A percentile compares a stretch with the other conserved stretches of the same genome.
Conservation (phyloP, 495 filamentous ascomycete genomes). For the Talaromyces trachyspermus region DNA sequence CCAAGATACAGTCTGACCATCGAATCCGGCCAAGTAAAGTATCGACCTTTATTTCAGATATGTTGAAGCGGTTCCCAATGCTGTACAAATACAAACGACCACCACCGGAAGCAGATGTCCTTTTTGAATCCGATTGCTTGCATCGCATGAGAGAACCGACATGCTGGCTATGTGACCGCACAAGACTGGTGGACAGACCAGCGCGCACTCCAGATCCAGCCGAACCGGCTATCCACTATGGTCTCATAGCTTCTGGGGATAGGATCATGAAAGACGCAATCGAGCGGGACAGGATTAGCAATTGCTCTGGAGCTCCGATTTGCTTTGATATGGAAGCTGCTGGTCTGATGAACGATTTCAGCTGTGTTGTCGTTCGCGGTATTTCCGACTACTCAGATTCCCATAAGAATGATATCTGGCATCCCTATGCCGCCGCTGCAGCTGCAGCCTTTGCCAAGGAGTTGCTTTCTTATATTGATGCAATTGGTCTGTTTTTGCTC, state of each 20-base stretch:
- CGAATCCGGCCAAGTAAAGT: neutral
- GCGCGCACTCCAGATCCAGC: neutral
- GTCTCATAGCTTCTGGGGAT: neutral
- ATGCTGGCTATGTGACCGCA: neutral
- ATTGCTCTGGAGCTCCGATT: constrained; percentile 7
- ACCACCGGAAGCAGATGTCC: neutral
- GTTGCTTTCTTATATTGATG: constrained; percentile 10
- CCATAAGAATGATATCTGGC: constrained; percentile 9
- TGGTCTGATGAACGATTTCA: constrained; percentile 19
- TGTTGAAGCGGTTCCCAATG: neutral
- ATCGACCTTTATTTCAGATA: neutral
- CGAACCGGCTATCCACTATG: neutral
- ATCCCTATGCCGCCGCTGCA: constrained; percentile 20
- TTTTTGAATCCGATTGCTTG: neutral
- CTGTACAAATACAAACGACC: neutral
- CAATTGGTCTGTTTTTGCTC: no score
- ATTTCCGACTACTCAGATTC: constrained; percentile 28
- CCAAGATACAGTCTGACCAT: neutral
- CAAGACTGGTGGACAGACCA: neutral
- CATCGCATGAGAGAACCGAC: neutral
- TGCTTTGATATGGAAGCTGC: no score
- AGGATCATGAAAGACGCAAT: neutral
- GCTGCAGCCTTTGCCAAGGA: constrained; percentile 21
- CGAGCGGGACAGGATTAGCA: neutral
- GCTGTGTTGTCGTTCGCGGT: constrained; percentile 23